phyloP scores from a whole-genome alignment of 176 grass and related monocot genomes.

The Bonia amplexicaulis region DNA sequence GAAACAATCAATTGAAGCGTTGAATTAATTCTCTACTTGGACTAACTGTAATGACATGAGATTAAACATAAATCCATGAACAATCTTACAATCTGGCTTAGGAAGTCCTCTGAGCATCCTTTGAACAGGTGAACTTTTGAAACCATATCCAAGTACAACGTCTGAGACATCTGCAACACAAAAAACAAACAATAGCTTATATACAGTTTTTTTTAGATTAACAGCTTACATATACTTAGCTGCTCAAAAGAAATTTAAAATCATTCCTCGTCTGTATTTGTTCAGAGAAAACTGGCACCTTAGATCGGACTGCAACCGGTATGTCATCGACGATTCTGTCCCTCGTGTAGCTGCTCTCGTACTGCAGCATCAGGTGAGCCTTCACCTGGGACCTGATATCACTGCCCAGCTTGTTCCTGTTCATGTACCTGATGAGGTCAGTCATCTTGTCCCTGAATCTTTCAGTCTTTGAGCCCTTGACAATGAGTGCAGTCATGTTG shows the following conservation, averaged over 20 bases:
- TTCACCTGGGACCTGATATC: constrained; percentile 72
- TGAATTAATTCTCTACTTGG: neutral
- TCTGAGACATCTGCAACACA: constrained; percentile 22
- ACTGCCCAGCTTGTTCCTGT: constrained; percentile 70
- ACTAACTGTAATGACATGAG: neutral
- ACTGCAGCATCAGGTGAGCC: constrained; percentile 58
- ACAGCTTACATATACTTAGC: neutral
- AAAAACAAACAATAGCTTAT: neutral
- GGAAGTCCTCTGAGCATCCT: constrained; percentile 88
- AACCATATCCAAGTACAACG: constrained; percentile 65
- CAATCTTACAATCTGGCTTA: constrained; percentile 79
- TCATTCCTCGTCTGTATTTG: neutral
- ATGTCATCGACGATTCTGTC: constrained; percentile 64
- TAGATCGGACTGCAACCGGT: constrained; percentile 57
- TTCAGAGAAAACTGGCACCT: constrained; percentile 38
- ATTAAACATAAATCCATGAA: neutral
- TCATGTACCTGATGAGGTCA: constrained; percentile 92
- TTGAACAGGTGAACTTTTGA: constrained; percentile 60
- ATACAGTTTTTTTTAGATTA: too few species aligned
- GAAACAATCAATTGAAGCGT: constrained; percentile 1
- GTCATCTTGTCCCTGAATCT: constrained; percentile 89
- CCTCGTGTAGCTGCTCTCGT: constrained; percentile 72
- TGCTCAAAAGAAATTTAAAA: neutral
- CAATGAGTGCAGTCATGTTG: constrained; percentile 94
- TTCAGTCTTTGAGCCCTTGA: constrained; percentile 80